Evolutionary conservation across 1,139 yeast genomes (phyloP), one percentile per base, ranked within the genome.

Genomic region (Torulaspora pretoriensis): DNA sequence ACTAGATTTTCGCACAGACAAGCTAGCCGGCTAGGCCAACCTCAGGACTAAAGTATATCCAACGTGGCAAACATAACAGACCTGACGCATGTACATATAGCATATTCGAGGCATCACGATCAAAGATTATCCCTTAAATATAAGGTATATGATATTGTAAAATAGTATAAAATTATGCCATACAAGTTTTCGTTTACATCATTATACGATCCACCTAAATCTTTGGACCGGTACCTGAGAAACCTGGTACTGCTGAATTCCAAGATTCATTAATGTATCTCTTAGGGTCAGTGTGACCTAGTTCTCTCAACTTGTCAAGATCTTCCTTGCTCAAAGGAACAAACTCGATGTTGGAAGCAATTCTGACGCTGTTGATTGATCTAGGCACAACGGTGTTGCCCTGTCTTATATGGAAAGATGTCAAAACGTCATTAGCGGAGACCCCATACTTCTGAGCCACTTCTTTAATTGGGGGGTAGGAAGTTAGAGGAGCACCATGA

Each of bases 381-480:
- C 80, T 77, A 35, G 83, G 81, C 45, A 78, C 69, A 8, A 76
- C 81, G 32, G 74, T 67, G 28, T 77, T 68, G 8, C 74, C 77
- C 52, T 77, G 70, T 55, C 73, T 71, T 24, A 77, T 67, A 42
- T 78, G 80, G 70, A 80, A 80, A 6, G 81, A 76, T 30, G 72
- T 62, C 50, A 78, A 63, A 8, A 80, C 68, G 46, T 72, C 75
- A 14, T 74, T 75, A 1, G 75, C 69, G 12, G 67, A 59, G 23
- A 68, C 72, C 9, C 60, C 54, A 53, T 78, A 68, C 59, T 75
- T 76, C 36, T 69, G 56, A 31, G 80, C 77, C 46, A 80, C 53
- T 23, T 65, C 62, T 16, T 59, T 48, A 3, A 79, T 70, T 3
- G 66, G 52, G 35, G 71, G 71, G 42, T 75, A 64, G 50, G 73